These are phyloP conservation scores for Solanum paucissectum DNA, from an alignment of 257 asterid species.

Conservation along the genomic window DNA sequence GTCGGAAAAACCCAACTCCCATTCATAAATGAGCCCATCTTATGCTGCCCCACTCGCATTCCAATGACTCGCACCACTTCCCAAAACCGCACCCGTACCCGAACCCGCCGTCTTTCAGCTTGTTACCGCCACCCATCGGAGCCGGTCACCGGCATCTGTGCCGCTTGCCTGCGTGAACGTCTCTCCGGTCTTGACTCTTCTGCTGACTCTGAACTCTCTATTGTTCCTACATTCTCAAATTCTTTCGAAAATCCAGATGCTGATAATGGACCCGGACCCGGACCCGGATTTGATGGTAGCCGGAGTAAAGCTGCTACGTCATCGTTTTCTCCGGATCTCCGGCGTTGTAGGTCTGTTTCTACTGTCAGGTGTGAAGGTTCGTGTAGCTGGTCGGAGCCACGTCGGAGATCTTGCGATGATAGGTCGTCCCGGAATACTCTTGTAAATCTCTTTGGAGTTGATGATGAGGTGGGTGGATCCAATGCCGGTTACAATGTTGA, in stretches of 20 bases:
- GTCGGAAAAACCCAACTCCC: neutral
- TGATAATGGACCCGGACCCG: neutral
- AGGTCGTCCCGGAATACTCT: slow-evolving; percentile 40
- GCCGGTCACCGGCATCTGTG: slow-evolving; percentile 77
- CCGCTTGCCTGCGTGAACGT: slow-evolving; percentile 91
- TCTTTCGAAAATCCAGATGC: neutral
- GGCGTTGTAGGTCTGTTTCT: slow-evolving; percentile 71
- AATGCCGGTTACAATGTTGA: slow-evolving; percentile 38
- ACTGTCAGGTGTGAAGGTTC: slow-evolving; percentile 35
- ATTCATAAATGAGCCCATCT: neutral
- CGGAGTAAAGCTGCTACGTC: neutral
- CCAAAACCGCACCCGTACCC: slow-evolving; percentile 36
- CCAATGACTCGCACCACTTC: slow-evolving; percentile 49
- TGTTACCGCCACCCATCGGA: slow-evolving; percentile 87
- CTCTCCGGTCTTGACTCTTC: slow-evolving; percentile 62
- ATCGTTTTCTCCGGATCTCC: slow-evolving; percentile 40
- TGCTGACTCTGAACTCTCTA: slow-evolving; percentile 1
- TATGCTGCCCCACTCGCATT: neutral
- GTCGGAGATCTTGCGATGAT: slow-evolving; percentile 84
- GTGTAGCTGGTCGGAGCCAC: slow-evolving; percentile 36
- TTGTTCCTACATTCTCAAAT: neutral
- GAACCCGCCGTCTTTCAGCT: slow-evolving; percentile 52
- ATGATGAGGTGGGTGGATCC: slow-evolving; percentile 43
- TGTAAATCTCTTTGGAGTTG: slow-evolving; percentile 46
- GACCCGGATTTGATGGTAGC: neutral